A percentile compares a stretch with the other conserved stretches of the same genome.
These are phyloP conservation scores for Thielaviopsis ethacetica DNA, from an alignment of 2,329 filamentous ascomycete genomes.

Conservation along the genomic window DNA sequence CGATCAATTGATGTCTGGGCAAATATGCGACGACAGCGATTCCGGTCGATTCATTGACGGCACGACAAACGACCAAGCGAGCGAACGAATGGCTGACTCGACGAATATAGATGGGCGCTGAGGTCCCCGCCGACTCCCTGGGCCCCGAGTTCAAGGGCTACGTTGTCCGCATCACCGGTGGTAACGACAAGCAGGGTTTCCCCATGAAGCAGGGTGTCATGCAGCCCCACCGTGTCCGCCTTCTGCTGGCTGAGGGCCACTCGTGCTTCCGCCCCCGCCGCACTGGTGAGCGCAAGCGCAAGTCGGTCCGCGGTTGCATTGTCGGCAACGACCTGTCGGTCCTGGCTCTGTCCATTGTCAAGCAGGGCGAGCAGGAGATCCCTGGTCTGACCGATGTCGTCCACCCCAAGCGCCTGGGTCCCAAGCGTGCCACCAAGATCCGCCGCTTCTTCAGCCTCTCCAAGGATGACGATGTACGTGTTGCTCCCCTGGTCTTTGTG, in stretches of 20 bases:
- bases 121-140: conserved; percentile 85
- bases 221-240: conserved; percentile 94
- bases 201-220: conserved; percentile 99
- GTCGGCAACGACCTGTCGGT: conserved; percentile 91
- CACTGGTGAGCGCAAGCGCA: conserved; percentile 97
- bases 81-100: conserved; percentile 8
- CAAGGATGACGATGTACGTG: conserved; percentile 99
- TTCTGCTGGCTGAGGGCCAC: conserved; percentile 91
- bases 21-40: conserved; percentile 6
- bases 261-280: conserved; percentile 98
- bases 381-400: conserved; percentile 95
- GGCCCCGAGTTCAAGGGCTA: conserved; percentile 99
- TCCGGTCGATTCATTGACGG: background rate
- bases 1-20: conserved; percentile 11
- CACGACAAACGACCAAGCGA: background rate
- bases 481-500: conserved; percentile 25
- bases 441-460: conserved; percentile 98
- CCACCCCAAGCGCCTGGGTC: conserved; percentile 96
- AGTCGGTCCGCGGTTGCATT: conserved; percentile 98
- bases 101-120: conserved; percentile 56
- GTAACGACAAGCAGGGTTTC: conserved; percentile 99
- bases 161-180: conserved; percentile 97
- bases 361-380: conserved; percentile 91
- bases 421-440: conserved; percentile 99
- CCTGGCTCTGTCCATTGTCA: conserved; percentile 86